Percentiles rank a stretch among this genome's conserved stretches.
Evolutionary conservation across 257 asterid genomes (phyloP).

Genomic region (Solanum etuberosum): DNA sequence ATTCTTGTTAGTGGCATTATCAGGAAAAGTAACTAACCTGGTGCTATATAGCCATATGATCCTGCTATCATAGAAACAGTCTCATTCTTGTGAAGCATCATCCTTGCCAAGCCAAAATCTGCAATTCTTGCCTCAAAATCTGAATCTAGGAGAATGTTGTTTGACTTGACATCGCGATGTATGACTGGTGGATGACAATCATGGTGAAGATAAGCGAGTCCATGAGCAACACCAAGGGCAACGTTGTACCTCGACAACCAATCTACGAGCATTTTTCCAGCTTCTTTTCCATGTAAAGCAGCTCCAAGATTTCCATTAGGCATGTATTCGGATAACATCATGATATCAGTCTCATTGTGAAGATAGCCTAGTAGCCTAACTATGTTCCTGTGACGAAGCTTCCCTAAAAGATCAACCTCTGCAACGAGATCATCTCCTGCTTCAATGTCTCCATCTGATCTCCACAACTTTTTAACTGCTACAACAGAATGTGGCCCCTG

Average conservation of each 20-base stretch:
- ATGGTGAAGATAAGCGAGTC: constrained; percentile 73
- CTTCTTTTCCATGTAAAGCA: constrained; percentile 54
- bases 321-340: constrained; percentile 74
- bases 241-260: constrained; percentile 82
- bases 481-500: constrained; percentile 37
- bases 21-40: constrained; percentile 27
- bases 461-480: constrained; percentile 73
- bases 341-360: constrained; percentile 53
- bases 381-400: constrained; percentile 64
- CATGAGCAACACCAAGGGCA: constrained; percentile 71
- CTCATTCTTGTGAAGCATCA: constrained; percentile 51
- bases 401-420: constrained; percentile 60
- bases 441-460: constrained; percentile 45
- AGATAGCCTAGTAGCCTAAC: constrained; percentile 61
- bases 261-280: constrained; percentile 43
- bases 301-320: constrained; percentile 69
- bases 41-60: constrained; percentile 84
- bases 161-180: constrained; percentile 72
- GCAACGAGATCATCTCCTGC: constrained; percentile 50
- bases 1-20: not conserved
- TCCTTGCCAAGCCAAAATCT: constrained; percentile 74
- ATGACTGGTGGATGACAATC: constrained; percentile 70
- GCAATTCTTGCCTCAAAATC: constrained; percentile 69
- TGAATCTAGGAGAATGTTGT: constrained; percentile 52
- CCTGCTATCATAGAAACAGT: constrained; percentile 82